Evolutionary conservation across 805 yeast species (phyloP), one percentile per base, ranked within the genome.

Genomic region (Candida ipomoeae): DNA sequence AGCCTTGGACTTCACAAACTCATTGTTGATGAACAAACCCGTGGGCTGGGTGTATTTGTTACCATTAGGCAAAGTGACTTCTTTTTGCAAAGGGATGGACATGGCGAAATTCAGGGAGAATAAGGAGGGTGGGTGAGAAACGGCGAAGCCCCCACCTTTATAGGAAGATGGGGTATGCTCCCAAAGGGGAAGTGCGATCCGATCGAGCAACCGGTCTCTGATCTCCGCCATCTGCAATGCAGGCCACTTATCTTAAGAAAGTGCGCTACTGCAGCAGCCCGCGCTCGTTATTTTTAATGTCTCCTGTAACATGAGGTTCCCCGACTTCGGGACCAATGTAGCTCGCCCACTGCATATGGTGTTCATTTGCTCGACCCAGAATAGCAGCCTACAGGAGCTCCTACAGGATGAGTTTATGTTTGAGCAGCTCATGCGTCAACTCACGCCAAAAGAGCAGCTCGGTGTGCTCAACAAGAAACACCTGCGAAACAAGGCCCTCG

Each of bases 1-100:
- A n/a, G 54, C 57, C 17, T 47, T 49, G 26, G 59, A 49, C 48
- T 56, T 52, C 49, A 58, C 52, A 36, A 58, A 58, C 62, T 80
- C 79, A 57, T 81, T 81, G 65, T 80, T 74, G 60, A 81, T 80
- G 64, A 80, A 83, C 53, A 83, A 68, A 6, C 88, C 89, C n/a
- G 81, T 52, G 36, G 87, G 88, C 58, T 81, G 85, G 23, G 65
- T 57, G 63, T 70, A 78, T 44, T 71, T 73, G 44, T 63, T 58
- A 46, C 85, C 85, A 38, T 73, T 75, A 18, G 85, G 84, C 56
- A 73, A 66, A 31, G 75, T 68, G 46, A 74, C 67, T 44, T 69
- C 70, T 61, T 64, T 62, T 56, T 60, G 62, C 57, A 72, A 69
- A 26, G 74, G 73, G 39, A 68, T 60, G 18, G 73, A 61, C 74